phyloP scores from a whole-genome alignment of 768 basidiomycete species.

The Tylopilus sp. region DNA sequence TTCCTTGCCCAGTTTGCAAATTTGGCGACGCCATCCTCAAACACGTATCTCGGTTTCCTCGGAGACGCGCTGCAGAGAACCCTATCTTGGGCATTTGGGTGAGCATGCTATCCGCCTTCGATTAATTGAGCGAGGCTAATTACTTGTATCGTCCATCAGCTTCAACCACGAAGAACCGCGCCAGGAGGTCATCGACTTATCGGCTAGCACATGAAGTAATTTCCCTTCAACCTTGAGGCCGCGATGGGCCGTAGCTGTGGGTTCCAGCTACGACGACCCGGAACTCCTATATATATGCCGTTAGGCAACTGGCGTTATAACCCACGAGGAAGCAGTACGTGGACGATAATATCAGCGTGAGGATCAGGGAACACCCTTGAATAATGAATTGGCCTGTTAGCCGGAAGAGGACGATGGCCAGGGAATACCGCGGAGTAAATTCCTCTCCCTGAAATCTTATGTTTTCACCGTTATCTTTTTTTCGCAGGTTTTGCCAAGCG shows the following conservation, averaged over 20 bases:
- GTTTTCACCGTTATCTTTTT: not conserved
- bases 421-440: conserved; percentile 14
- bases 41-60: not conserved
- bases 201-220: conserved; percentile 7
- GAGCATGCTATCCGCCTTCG: not conserved
- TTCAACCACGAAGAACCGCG: not conserved
- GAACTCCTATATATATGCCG: not conserved
- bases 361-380: conserved; percentile 18
- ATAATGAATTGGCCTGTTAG: not conserved
- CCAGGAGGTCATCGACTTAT: not conserved
- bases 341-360: conserved; percentile 5
- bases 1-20: too few species aligned
- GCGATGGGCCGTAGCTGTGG: conserved; percentile 1
- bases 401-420: not conserved
- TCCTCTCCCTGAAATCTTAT: not conserved
- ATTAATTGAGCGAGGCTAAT: not conserved
- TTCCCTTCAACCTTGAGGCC: conserved; percentile 7
- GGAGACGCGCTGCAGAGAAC: not conserved
- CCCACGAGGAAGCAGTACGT: not conserved
- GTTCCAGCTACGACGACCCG: not conserved
- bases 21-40: not conserved
- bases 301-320: conserved; percentile 1
- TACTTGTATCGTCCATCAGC: not conserved
- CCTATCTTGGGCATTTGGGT: conserved; percentile 5
- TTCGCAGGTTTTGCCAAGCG: not conserved